A percentile compares a stretch with the other conserved stretches of the same genome.
Evolutionary conservation across 768 basidiomycete genomes (phyloP).

Genomic region (Hygrocybe coccinea): DNA sequence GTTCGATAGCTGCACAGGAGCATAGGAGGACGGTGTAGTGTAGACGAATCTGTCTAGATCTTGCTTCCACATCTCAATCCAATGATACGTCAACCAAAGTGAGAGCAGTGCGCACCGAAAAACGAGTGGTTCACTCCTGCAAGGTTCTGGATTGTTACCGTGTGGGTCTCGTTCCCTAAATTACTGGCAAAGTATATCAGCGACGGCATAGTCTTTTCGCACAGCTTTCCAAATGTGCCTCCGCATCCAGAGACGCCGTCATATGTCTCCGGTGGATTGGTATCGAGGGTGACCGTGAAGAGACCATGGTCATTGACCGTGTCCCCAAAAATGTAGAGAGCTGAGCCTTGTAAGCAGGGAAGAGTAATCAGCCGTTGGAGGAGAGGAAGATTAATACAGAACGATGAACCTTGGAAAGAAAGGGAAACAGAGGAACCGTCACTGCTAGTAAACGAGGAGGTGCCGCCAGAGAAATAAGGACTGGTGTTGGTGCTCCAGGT

Average conservation of each 20-base stretch:
- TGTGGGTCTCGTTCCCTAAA: constrained; percentile 35
- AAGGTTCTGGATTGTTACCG: constrained; percentile 29
- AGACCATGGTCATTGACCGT: constrained; percentile 47
- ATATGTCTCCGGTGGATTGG: constrained; percentile 28
- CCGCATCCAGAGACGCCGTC: constrained; percentile 45
- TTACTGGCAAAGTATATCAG: constrained; percentile 42
- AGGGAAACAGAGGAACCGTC: constrained; percentile 39
- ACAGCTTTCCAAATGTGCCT: constrained; percentile 40
- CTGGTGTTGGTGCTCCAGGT: constrained; percentile 41
- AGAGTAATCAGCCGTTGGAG: neutral
- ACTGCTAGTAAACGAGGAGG: constrained; percentile 39
- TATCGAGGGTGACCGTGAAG: constrained; percentile 40
- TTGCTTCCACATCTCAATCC: constrained; percentile 8
- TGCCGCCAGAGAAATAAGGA: constrained; percentile 43
- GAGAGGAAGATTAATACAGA: too few relatives aligned
- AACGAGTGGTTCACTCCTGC: constrained; percentile 32
- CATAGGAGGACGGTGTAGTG: constrained; percentile 39
- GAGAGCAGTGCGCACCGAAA: constrained; percentile 30
- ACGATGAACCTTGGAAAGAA: constrained; percentile 36
- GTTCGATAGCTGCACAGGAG: constrained; percentile 29
- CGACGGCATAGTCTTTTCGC: constrained; percentile 43
- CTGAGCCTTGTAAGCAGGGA: constrained; percentile 31
- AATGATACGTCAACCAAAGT: neutral
- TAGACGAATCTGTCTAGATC: constrained; percentile 45
- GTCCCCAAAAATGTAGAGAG: constrained; percentile 44